phyloP scores from a whole-genome alignment of 2,329 filamentous ascomycete species.

The Geosmithia flava region DNA sequence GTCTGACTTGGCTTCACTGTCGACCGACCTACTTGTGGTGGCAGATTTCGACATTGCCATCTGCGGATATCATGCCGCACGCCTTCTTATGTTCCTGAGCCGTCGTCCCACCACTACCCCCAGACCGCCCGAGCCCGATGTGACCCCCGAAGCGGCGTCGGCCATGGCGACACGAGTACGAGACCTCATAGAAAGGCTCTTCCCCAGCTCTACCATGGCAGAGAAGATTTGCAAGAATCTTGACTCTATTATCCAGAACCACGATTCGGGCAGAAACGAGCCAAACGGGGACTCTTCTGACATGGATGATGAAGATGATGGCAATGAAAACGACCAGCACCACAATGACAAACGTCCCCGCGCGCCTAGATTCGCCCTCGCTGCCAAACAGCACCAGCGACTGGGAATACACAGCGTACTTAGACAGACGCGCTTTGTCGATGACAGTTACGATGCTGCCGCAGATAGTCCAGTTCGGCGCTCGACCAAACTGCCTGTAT shows the following conservation, averaged over 20 bases:
- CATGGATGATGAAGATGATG: background rate
- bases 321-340: constrained; percentile 9
- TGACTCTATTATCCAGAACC: constrained; percentile 12
- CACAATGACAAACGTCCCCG: constrained; percentile 4
- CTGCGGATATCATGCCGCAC: constrained; percentile 27
- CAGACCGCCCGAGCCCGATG: constrained; percentile 6
- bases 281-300: background rate
- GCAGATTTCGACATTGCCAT: constrained; percentile 29
- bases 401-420: constrained; percentile 26
- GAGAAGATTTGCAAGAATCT: constrained; percentile 13
- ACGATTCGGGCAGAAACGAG: constrained; percentile 6
- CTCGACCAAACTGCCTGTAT: background rate
- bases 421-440: constrained; percentile 23
- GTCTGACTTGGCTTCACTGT: constrained; percentile 11
- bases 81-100: constrained; percentile 21
- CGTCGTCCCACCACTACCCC: constrained; percentile 2
- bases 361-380: background rate
- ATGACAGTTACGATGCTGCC: constrained; percentile 20
- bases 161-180: constrained; percentile 14
- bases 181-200: constrained; percentile 7
- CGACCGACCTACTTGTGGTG: constrained; percentile 14
- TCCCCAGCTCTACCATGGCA: background rate
- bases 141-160: constrained; percentile 9
- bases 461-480: background rate
- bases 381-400: constrained; percentile 7